Conservation (phyloP, 306 rosid species). For the Cicer pinnatifidum region DNA sequence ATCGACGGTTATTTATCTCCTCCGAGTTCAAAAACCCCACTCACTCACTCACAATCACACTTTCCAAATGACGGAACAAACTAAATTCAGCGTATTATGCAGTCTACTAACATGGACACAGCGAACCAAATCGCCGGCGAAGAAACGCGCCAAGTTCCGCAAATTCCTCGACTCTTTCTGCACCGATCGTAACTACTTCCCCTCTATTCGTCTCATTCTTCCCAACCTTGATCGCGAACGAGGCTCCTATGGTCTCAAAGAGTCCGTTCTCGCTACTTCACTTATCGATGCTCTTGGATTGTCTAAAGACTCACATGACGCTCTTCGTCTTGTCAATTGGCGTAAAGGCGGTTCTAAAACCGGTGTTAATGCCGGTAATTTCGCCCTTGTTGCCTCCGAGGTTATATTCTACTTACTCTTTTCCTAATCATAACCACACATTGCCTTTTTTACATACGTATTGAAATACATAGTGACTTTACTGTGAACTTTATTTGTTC, state of each 20-base stretch:
- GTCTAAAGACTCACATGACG: constrained; percentile 81
- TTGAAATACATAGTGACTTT: not conserved
- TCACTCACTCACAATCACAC: no score
- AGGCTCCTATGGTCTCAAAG: constrained; percentile 85
- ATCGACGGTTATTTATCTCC: constrained; percentile 1
- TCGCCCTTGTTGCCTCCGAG: constrained; percentile 85
- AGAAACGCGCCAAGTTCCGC: constrained; percentile 86
- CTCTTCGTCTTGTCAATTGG: constrained; percentile 86
- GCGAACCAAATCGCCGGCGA: constrained; percentile 64
- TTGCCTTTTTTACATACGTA: not conserved
- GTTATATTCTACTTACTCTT: constrained; percentile 24
- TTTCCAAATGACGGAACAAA: constrained; percentile 58
- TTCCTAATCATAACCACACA: not conserved
- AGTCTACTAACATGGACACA: constrained; percentile 85
- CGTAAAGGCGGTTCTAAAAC: constrained; percentile 81
- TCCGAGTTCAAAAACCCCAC: not conserved
- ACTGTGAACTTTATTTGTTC: no score
- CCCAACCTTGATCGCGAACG: constrained; percentile 91
- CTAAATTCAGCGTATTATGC: constrained; percentile 70
- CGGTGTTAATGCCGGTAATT: constrained; percentile 79
- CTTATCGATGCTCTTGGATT: constrained; percentile 87
- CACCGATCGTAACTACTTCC: constrained; percentile 59
- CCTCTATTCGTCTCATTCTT: constrained; percentile 75
- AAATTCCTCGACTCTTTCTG: constrained; percentile 84
- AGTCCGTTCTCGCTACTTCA: constrained; percentile 81